Evolutionary conservation across 441 rosid species (phyloP), one percentile per base, ranked within the genome.

Genomic region (Euphorbia celastroides): DNA sequence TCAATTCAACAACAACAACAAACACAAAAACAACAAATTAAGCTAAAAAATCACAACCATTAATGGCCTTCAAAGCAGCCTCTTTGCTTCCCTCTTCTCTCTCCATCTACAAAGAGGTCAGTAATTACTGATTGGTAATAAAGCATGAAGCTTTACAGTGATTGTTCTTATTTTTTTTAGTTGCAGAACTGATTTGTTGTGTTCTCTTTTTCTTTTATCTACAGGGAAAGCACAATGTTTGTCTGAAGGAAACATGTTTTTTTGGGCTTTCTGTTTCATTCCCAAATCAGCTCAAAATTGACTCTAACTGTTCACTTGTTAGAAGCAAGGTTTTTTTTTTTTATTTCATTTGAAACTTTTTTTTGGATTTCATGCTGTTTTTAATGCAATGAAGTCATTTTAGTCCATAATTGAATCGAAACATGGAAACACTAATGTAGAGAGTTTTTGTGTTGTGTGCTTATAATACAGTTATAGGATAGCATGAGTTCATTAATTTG

Each of bases 51-150:
- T 44, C n/a, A 44, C n/a, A 14, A 44, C 50, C 51, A 23, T 57
- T 68, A 42, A 83, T 85, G 88, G 83, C 93, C 67, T 84, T 84
- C 50, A 83, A 75, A 60, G 82, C 88, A 75, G 72, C n/a, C n/a
- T n/a, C n/a, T n/a, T n/a, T n/a, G n/a, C n/a, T n/a, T n/a, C n/a
- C 86, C 32, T 80, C 82, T 30, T 62, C 84, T n/a, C 55, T 80
- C 67, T 74, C 83, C 64, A 50, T 76, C 74, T 72, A 72, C 75
- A 84, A 80, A 79, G 88, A 88, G 81, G 89, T 82, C 22, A 54
- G 70, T 50, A 13, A 10, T 65, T 34, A 44, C n/a, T 14, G n/a
- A n/a, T n/a, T n/a, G n/a, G n/a, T n/a, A n/a, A n/a, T n/a, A 34
- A 44, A 44, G n/a, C 2, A 2, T 44, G 2, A 0, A 2, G n/a